phyloP scores from a whole-genome alignment of 768 basidiomycete species.

The Boletus sp. region DNA sequence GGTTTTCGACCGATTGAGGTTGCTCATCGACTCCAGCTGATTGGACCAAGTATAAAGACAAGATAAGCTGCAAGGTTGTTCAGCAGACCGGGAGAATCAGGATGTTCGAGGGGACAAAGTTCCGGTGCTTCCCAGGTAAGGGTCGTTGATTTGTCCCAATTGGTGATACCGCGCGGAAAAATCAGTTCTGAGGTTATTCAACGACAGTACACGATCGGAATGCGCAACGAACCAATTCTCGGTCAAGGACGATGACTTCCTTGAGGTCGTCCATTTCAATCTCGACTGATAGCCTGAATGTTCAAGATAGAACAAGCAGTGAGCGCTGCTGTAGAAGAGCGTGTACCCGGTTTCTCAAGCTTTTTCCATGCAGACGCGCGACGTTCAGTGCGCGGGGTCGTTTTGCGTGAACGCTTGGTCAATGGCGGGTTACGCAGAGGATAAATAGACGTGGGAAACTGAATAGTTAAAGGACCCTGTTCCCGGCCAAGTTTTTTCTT shows the following conservation, averaged over 20 bases:
- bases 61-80: neutral
- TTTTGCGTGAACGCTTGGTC: neutral
- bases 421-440: neutral
- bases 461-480: neutral
- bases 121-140: neutral
- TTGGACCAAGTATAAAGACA: neutral
- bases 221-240: neutral
- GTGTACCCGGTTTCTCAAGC: neutral
- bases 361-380: neutral
- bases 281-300: neutral
- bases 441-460: neutral
- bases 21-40: neutral
- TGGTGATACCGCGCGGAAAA: neutral
- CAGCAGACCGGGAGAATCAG: neutral
- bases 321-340: neutral
- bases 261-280: neutral
- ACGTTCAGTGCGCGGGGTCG: neutral
- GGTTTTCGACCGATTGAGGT: neutral
- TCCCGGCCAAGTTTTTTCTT: constrained; percentile 1
- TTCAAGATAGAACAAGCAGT: neutral
- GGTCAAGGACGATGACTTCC: neutral
- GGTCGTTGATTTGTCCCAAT: neutral
- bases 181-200: neutral
- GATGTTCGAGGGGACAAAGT: neutral
- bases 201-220: neutral